phyloP scores from a whole-genome alignment of 768 basidiomycete genomes.

The Udeniomyces megalosporus region DNA sequence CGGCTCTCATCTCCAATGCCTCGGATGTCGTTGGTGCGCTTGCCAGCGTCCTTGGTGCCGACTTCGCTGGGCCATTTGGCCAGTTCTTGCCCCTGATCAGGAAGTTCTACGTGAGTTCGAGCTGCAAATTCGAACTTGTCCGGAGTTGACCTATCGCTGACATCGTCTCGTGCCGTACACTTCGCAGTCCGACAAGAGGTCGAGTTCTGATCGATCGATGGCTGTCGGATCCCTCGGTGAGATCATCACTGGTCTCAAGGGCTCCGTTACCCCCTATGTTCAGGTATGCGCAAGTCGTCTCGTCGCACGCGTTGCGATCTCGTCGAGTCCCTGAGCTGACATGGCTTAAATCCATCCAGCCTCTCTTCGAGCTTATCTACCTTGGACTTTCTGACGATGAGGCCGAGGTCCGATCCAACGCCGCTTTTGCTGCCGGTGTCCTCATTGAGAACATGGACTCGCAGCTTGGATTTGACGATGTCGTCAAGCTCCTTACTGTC shows the following conservation, averaged over 20 bases:
- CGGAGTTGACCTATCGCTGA: not conserved
- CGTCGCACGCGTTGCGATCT: not conserved
- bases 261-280: constrained; percentile 67
- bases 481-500: constrained; percentile 55
- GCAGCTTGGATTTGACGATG: constrained; percentile 35
- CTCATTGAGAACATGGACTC: constrained; percentile 69
- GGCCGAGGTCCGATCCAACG: constrained; percentile 88
- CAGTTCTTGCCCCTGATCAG: constrained; percentile 79
- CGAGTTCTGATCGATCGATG: constrained; percentile 78
- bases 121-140: not conserved
- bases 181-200: constrained; percentile 51
- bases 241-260: constrained; percentile 83
- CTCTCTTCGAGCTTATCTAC: constrained; percentile 69
- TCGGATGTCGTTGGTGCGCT: constrained; percentile 83
- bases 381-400: constrained; percentile 67
- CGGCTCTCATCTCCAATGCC: constrained; percentile 82
- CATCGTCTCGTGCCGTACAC: not conserved
- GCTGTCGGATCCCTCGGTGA: constrained; percentile 89
- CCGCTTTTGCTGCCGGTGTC: constrained; percentile 83
- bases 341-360: constrained; percentile 19
- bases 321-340: not conserved
- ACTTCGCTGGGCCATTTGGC: constrained; percentile 64
- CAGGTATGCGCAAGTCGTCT: constrained; percentile 26
- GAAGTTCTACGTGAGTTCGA: constrained; percentile 78
- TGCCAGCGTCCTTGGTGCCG: constrained; percentile 65